phyloP scores from a whole-genome alignment of 2,329 filamentous ascomycete species.

The Plenodomus biglobosus region DNA sequence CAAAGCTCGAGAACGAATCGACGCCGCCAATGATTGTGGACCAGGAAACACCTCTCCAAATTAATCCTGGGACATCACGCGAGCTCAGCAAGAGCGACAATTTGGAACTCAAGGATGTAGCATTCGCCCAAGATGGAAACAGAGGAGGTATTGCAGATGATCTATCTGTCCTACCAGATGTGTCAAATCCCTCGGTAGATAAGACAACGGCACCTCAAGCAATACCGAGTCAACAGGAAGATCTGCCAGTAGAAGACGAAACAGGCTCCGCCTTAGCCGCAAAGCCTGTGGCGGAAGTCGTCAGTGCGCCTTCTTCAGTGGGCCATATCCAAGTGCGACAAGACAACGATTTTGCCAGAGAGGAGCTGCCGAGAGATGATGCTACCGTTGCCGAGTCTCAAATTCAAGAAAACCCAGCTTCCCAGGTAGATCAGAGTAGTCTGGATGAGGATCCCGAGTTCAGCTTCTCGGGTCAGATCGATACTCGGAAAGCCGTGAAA shows the following conservation, averaged over 20 bases:
- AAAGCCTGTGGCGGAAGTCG: too few species aligned
- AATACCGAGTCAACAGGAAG: not conserved
- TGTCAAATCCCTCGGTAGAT: not conserved
- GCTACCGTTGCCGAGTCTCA: too few species aligned
- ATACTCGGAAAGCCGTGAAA: too few species aligned
- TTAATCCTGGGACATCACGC: conserved; percentile 5
- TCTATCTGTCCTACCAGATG: not conserved
- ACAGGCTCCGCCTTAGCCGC: too few species aligned
- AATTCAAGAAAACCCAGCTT: too few species aligned
- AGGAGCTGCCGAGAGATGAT: too few species aligned
- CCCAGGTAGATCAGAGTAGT: too few species aligned
- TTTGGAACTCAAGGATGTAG: conserved; percentile 31
- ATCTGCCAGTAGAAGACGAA: conserved; percentile 2
- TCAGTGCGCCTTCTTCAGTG: too few species aligned
- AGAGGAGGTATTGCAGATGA: conserved; percentile 1
- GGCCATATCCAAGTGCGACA: too few species aligned
- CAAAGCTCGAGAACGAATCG: not conserved
- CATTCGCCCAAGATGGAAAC: conserved; percentile 3
- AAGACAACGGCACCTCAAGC: not conserved
- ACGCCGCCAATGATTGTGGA: not conserved
- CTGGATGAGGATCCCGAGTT: too few species aligned
- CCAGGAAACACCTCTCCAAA: not conserved
- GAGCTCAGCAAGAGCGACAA: conserved; percentile 49
- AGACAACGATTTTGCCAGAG: too few species aligned
- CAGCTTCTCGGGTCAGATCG: too few species aligned